Conservation (phyloP, 2,329 filamentous ascomycete genomes). For the Apiospora koreana region DNA sequence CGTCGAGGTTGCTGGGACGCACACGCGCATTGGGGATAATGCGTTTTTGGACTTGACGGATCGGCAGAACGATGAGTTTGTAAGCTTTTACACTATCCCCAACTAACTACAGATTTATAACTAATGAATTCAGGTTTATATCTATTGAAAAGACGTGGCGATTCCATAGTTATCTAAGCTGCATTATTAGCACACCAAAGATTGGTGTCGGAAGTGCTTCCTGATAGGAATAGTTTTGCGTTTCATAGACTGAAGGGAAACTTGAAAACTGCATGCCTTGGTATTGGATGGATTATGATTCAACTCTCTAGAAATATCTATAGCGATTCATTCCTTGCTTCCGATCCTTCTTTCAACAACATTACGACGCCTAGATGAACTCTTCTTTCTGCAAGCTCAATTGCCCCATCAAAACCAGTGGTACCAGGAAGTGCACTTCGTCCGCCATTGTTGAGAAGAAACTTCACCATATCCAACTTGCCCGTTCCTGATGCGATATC, state of each 20-base stretch:
- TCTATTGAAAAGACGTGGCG: background rate
- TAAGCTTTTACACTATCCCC: conserved; percentile 25
- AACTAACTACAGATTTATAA: too few relatives aligned
- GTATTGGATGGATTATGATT: too few relatives aligned
- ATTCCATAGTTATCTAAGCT: too few relatives aligned
- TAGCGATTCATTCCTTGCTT: too few relatives aligned
- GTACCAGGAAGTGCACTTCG: background rate
- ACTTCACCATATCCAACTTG: background rate
- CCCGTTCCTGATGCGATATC: background rate
- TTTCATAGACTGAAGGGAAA: too few relatives aligned
- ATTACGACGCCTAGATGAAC: background rate
- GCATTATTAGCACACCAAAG: too few relatives aligned
- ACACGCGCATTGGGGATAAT: conserved; percentile 43
- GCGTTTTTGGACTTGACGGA: conserved; percentile 64
- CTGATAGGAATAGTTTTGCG: too few relatives aligned
- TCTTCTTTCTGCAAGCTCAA: background rate
- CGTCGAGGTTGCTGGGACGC: background rate
- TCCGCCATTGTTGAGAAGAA: background rate
- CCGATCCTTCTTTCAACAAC: background rate
- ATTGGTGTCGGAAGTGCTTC: background rate
- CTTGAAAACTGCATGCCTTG: too few relatives aligned
- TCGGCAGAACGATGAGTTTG: conserved; percentile 68
- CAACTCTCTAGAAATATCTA: too few relatives aligned
- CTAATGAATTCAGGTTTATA: background rate
- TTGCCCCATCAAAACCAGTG: background rate